phyloP scores from a whole-genome alignment of 2,329 filamentous ascomycete genomes.

The Albifimbria verrucaria region DNA sequence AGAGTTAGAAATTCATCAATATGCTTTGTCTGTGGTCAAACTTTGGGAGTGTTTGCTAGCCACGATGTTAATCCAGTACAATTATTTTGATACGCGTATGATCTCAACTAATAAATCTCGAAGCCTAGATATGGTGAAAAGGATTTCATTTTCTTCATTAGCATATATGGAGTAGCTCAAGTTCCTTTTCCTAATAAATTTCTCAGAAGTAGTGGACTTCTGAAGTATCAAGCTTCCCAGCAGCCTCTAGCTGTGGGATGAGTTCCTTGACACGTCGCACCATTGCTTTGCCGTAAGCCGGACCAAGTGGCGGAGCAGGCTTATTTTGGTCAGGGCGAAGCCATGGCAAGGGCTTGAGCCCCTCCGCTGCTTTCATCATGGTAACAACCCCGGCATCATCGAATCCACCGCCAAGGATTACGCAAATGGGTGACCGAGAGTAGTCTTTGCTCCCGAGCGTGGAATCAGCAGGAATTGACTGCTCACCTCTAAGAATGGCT shows the following conservation, averaged over 20 bases:
- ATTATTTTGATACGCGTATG: no score
- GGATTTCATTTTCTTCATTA: no score
- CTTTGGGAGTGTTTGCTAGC: no score
- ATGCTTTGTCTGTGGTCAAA: no score
- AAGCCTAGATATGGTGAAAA: no score
- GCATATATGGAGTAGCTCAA: no score
- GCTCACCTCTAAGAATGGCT: conserved; percentile 11
- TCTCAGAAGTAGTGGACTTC: conserved; percentile 20
- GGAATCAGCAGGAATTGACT: conserved; percentile 9
- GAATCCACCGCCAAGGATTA: conserved; percentile 21
- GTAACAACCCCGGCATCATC: conserved; percentile 3
- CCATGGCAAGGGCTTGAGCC: conserved; percentile 14
- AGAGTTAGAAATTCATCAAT: no score
- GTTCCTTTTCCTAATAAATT: no score
- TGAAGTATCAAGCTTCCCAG: conserved; percentile 32
- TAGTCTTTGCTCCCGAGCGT: conserved; percentile 13
- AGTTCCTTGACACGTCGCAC: conserved; percentile 19
- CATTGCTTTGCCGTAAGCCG: conserved; percentile 22
- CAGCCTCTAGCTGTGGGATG: conserved; percentile 13
- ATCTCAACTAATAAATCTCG: no score
- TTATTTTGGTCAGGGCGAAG: conserved; percentile 18
- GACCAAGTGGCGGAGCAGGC: conserved; percentile 17
- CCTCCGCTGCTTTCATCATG: conserved; percentile 10
- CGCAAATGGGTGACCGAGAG: conserved; percentile 9
- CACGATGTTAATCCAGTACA: no score